Conservation (phyloP, 345 rosid genomes). For the Hevea brasiliensis region DNA sequence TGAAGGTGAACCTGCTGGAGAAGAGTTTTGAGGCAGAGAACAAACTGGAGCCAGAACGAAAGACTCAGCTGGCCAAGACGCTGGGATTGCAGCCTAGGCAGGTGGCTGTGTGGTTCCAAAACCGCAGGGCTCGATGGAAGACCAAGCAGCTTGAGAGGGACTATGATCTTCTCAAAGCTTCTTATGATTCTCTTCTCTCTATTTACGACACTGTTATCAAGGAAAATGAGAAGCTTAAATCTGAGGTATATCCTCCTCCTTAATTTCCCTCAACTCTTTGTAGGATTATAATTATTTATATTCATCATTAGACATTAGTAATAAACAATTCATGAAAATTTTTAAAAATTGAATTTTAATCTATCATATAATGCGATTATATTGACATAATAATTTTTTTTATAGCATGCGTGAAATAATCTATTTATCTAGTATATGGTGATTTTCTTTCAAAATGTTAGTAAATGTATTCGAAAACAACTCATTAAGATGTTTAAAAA, state of each 20-base stretch:
- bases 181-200: constrained; percentile 68
- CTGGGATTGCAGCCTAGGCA: constrained; percentile 89
- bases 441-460: no score
- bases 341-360: no score
- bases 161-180: constrained; percentile 73
- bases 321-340: no score
- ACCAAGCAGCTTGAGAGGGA: constrained; percentile 91
- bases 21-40: constrained; percentile 92
- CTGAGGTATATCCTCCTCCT: constrained; percentile 56
- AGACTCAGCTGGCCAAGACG: constrained; percentile 79
- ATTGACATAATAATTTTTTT: no score
- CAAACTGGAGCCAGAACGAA: constrained; percentile 93
- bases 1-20: constrained; percentile 74
- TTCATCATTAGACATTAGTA: no score
- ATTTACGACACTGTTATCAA: constrained; percentile 52
- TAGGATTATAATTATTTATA: no score
- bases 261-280: no score
- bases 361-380: no score
- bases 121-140: constrained; percentile 95
- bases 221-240: constrained; percentile 67
- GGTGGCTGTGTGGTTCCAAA: constrained; percentile 98
- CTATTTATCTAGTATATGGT: no score
- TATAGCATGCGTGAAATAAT: no score
- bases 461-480: neutral
- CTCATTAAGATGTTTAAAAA: neutral